phyloP scores from a whole-genome alignment of 768 basidiomycete species.

The Boletus reticuloceps region DNA sequence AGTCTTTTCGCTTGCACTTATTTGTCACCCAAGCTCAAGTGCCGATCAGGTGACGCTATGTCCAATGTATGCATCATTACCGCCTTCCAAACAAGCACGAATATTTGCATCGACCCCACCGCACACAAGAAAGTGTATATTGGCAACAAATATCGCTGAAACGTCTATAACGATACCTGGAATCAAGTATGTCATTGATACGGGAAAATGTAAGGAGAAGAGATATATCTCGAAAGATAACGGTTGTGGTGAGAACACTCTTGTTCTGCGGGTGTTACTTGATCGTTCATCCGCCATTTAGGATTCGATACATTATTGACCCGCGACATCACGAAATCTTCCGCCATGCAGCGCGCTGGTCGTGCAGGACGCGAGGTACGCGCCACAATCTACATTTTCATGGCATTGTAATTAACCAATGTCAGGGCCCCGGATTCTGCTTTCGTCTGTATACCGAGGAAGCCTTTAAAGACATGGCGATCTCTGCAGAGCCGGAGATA shows the following conservation, averaged over 20 bases:
- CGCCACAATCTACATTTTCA: not conserved
- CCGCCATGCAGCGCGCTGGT: slow-evolving; percentile 91
- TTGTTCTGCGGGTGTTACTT: not conserved
- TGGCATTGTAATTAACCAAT: not conserved
- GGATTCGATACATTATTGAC: slow-evolving; percentile 88
- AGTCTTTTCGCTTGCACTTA: slow-evolving; percentile 7
- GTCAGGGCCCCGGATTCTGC: slow-evolving; percentile 76
- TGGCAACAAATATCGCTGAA: slow-evolving; percentile 98
- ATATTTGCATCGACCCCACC: slow-evolving; percentile 70
- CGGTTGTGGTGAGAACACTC: slow-evolving; percentile 55
- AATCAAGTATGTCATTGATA: slow-evolving; percentile 93
- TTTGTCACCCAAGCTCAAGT: not conserved
- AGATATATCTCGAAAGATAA: slow-evolving; percentile 67
- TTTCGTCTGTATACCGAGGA: slow-evolving; percentile 91
- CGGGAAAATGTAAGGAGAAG: slow-evolving; percentile 95
- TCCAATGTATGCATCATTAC: slow-evolving; percentile 86
- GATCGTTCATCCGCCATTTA: slow-evolving; percentile 27
- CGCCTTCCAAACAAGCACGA: slow-evolving; percentile 70
- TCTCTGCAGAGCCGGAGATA: slow-evolving; percentile 84
- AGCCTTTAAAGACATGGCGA: slow-evolving; percentile 62
- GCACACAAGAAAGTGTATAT: slow-evolving; percentile 82
- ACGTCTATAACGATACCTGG: slow-evolving; percentile 98
- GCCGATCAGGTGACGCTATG: slow-evolving; percentile 61
- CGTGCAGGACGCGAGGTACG: slow-evolving; percentile 90
- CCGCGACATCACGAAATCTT: slow-evolving; percentile 82